phyloP scores from a whole-genome alignment of 257 asterid species.

The Salvia miltiorrhiza region DNA sequence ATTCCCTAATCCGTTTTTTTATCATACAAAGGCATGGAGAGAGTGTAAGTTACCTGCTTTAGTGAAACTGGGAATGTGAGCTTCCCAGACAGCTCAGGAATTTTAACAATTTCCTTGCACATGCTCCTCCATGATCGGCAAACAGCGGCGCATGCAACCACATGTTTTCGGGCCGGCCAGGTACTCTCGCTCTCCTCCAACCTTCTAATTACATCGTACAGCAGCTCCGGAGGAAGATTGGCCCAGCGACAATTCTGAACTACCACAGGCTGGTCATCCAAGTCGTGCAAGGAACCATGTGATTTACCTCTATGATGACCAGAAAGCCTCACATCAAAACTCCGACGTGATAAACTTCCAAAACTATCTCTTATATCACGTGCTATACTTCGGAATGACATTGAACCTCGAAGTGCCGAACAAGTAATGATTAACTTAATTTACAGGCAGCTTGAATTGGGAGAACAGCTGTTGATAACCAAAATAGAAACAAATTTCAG shows the following conservation, averaged over 20 bases:
- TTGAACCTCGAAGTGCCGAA: slow-evolving; percentile 30
- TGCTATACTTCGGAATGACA: slow-evolving; percentile 94
- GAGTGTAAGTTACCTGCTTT: slow-evolving; percentile 61
- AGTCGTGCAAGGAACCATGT: slow-evolving; percentile 63
- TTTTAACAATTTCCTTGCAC: slow-evolving; percentile 80
- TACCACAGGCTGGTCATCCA: slow-evolving; percentile 53
- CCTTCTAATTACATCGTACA: slow-evolving; percentile 74
- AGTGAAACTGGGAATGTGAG: slow-evolving; percentile 89
- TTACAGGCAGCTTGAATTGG: slow-evolving; percentile 19
- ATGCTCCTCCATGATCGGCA: slow-evolving; percentile 90
- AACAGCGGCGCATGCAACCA: slow-evolving; percentile 86
- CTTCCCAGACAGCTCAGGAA: slow-evolving; percentile 77
- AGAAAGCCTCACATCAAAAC: slow-evolving; percentile 66
- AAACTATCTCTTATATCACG: slow-evolving; percentile 80
- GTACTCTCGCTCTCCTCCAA: slow-evolving; percentile 91
- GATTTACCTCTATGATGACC: slow-evolving; percentile 78
- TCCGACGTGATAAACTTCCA: slow-evolving; percentile 83
- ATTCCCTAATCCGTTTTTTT: background rate
- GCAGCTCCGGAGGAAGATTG: slow-evolving; percentile 90
- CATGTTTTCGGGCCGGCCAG: slow-evolving; percentile 88
- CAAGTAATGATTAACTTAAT: background rate
- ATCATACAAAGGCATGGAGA: background rate
- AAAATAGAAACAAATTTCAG: slow-evolving; percentile 18
- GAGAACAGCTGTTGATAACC: slow-evolving; percentile 34
- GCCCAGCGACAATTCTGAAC: slow-evolving; percentile 83